These are phyloP conservation scores for Moringa oleifera DNA, from an alignment of 345 rosid species.

Conservation along the genomic window DNA sequence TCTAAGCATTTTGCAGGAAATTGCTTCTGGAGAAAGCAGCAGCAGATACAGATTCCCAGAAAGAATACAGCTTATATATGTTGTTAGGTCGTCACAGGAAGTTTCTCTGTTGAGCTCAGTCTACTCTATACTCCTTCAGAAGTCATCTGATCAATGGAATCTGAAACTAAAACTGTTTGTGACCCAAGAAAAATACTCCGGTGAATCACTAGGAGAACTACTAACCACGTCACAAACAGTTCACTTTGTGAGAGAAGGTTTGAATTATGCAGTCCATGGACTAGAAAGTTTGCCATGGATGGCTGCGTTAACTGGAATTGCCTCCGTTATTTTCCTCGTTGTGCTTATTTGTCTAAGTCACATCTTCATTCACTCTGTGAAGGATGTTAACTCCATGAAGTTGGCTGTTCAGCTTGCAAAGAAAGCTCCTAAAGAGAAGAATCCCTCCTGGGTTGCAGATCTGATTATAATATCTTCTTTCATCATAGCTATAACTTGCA, in stretches of 20 bases:
- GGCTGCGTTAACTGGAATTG: constrained; percentile 40
- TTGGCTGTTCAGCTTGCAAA: constrained; percentile 26
- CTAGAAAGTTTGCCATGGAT: constrained; percentile 33
- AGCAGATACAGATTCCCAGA: constrained; percentile 33
- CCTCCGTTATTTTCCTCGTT: constrained; percentile 41
- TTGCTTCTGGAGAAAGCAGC: constrained; percentile 30
- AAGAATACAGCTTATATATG: constrained; percentile 52
- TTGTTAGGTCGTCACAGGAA: constrained; percentile 46
- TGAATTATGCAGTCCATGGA: constrained; percentile 44
- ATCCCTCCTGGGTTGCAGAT: constrained; percentile 65
- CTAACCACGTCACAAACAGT: constrained; percentile 38
- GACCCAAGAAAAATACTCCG: constrained; percentile 46
- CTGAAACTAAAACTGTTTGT: constrained; percentile 58
- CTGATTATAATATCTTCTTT: constrained; percentile 52
- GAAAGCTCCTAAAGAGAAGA: constrained; percentile 43
- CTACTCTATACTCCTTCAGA: constrained; percentile 41
- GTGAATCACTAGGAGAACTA: constrained; percentile 33
- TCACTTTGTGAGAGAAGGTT: constrained; percentile 31
- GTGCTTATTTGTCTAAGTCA: constrained; percentile 47
- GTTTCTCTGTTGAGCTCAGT: constrained; percentile 52
- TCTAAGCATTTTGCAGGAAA: constrained; percentile 67
- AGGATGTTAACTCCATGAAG: constrained; percentile 23
- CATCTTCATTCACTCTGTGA: constrained; percentile 41
- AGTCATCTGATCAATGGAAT: constrained; percentile 26
- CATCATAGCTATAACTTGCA: constrained; percentile 33